phyloP scores from a whole-genome alignment of 768 basidiomycete genomes.

The Cytidiella melzeri region DNA sequence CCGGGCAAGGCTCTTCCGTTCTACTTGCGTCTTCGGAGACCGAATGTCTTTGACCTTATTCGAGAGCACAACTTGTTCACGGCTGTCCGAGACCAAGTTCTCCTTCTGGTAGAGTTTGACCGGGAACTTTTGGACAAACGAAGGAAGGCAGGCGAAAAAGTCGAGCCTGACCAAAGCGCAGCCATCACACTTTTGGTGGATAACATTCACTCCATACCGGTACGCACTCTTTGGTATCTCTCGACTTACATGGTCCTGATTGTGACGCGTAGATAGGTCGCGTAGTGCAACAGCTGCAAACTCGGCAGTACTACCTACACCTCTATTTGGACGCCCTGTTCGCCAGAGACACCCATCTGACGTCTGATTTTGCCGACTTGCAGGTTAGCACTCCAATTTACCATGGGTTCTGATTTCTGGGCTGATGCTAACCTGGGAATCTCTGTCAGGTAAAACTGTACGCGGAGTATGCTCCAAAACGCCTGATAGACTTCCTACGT shows the following conservation, averaged over 20 bases:
- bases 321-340: slow-evolving; percentile 89
- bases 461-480: slow-evolving; percentile 75
- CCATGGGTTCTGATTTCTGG: too few relatives aligned
- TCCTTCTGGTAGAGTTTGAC: slow-evolving; percentile 92
- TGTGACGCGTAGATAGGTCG: slow-evolving; percentile 60
- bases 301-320: slow-evolving; percentile 77
- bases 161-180: slow-evolving; percentile 48
- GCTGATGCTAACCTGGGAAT: not conserved
- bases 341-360: slow-evolving; percentile 77
- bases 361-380: slow-evolving; percentile 76
- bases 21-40: slow-evolving; percentile 77
- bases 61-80: slow-evolving; percentile 91
- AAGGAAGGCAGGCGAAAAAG: slow-evolving; percentile 33
- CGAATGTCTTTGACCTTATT: slow-evolving; percentile 93
- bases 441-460: slow-evolving; percentile 71
- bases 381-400: too few relatives aligned
- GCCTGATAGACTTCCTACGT: slow-evolving; percentile 86
- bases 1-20: slow-evolving; percentile 91
- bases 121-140: slow-evolving; percentile 71
- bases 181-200: slow-evolving; percentile 87
- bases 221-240: slow-evolving; percentile 30
- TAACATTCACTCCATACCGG: slow-evolving; percentile 94
- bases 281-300: slow-evolving; percentile 82
- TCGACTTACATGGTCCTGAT: not conserved
- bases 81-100: slow-evolving; percentile 88